These are phyloP conservation scores for Oryza meyeriana DNA, from an alignment of 176 grass and related monocot genomes.

Conservation along the genomic window DNA sequence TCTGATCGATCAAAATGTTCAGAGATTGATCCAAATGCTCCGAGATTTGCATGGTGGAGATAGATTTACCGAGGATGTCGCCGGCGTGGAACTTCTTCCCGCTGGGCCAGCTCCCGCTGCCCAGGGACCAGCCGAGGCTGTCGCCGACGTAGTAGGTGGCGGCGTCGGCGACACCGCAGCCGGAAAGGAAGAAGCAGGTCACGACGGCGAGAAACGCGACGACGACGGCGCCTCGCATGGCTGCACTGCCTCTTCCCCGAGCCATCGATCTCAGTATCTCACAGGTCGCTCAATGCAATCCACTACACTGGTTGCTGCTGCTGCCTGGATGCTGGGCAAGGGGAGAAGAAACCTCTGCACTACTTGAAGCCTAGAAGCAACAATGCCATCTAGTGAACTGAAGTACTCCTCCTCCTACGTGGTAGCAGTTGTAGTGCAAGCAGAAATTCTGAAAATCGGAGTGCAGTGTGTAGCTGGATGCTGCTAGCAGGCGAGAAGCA, in stretches of 20 bases:
- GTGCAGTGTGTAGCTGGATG: background rate
- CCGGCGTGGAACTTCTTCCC: conserved; percentile 69
- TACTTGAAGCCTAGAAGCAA: background rate
- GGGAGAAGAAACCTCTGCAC: background rate
- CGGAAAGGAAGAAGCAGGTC: background rate
- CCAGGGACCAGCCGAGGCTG: conserved; percentile 48
- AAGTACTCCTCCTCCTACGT: background rate
- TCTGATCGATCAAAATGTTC: background rate
- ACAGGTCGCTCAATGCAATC: background rate
- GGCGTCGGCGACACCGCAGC: background rate
- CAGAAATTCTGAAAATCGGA: background rate
- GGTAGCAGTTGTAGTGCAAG: no score
- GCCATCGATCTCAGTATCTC: conserved; percentile 6
- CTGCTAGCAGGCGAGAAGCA: conserved; percentile 1
- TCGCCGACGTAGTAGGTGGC: conserved; percentile 66
- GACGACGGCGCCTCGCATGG: conserved; percentile 13
- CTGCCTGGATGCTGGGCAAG: background rate
- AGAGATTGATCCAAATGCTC: background rate
- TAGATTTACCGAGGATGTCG: conserved; percentile 50
- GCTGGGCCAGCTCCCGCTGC: conserved; percentile 51
- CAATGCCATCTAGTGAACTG: background rate
- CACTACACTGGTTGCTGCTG: no score
- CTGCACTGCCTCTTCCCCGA: conserved; percentile 35
- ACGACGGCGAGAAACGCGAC: conserved; percentile 17
- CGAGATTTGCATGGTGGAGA: background rate